A percentile compares a stretch with the other conserved stretches of the same genome.
Evolutionary conservation across 306 rosid genomes (phyloP).

Genomic region (Lathyrus aphaca): DNA sequence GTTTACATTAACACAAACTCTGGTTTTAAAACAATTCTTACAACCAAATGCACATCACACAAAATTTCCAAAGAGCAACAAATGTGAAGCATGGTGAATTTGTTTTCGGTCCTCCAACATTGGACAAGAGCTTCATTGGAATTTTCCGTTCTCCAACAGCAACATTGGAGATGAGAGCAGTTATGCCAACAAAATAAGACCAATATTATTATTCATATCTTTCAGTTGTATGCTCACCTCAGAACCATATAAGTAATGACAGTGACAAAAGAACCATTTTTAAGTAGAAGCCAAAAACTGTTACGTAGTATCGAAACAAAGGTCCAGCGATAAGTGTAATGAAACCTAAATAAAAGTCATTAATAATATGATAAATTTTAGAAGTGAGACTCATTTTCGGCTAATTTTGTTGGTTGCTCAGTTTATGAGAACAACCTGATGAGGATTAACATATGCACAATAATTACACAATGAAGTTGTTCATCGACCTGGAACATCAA

Average conservation of each 20-base stretch:
- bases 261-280: conserved; percentile 6
- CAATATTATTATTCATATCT: not conserved
- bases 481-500: conserved; percentile 60
- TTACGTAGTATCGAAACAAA: conserved; percentile 2
- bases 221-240: conserved; percentile 8
- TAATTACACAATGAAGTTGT: conserved; percentile 52
- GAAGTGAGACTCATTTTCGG: conserved; percentile 18
- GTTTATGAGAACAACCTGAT: conserved; percentile 33
- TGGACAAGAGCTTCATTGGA: no score
- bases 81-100: no score
- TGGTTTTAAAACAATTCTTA: no score
- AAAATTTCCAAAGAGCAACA: no score
- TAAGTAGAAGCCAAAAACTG: conserved; percentile 4
- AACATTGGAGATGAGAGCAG: no score
- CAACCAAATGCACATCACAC: no score
- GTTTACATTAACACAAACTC: no score
- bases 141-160: no score
- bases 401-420: not conserved
- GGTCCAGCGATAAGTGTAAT: conserved; percentile 4
- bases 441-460: conserved; percentile 42
- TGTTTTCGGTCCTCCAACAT: no score
- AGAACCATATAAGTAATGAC: conserved; percentile 1
- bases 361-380: not conserved
- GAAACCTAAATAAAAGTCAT: not conserved
- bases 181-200: not conserved